Base-by-base conservation (phyloP, 768 basidiomycete genomes). In the Guyanaporus albipodus region DNA sequence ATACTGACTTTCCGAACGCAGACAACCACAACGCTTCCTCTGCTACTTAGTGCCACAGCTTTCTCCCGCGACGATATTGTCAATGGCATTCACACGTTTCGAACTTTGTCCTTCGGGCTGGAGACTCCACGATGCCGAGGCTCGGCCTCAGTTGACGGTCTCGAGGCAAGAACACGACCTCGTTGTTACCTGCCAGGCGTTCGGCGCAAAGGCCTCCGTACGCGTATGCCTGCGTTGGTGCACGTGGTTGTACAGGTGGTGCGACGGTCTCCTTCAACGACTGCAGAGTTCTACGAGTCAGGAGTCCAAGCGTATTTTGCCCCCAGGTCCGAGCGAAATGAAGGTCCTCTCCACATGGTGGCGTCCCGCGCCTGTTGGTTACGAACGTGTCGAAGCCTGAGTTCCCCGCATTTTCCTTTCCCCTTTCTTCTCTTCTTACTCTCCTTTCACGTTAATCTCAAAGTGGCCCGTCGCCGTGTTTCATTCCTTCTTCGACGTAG, bases 21-120 rank as follows among this genome's bases (percentile, higher is more conserved):
- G 31, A 12, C 31, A 32, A 36, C 4, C 17, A 27, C 26, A 24
- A 9, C n/a, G n/a, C n/a, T n/a, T n/a, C n/a, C n/a, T n/a, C n/a
- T n/a, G 17, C 28, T 18, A 41, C 4, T 35, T 28, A 37, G 44
- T 9, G n/a, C 29, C 27, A 33, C 17, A 35, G 23, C 18, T 8
- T 4, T 19, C 8, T 38, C 31, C 36, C 38, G 26, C 39, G 28
- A 40, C 46, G 23, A 19, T 48, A 21, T 35, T 26, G 3, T 23
- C 37, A 18, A 60, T 60, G 59, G 22, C 49, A 23, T 59, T 60
- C n/a, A 52, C 59, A 48, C 59, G 53, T 47, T 60, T 62, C 38
- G 59, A 60, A 34, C 56, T 62, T 14, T 50, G 49, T 41, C 49
- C 44, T 15, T 48, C 57, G 8, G 48, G 50, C 42, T 58, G 59